A percentile compares a stretch with the other conserved stretches of the same genome.
These are phyloP conservation scores for Podosphaera aphanis DNA, from an alignment of 2,329 filamentous ascomycete species.

Conservation along the genomic window DNA sequence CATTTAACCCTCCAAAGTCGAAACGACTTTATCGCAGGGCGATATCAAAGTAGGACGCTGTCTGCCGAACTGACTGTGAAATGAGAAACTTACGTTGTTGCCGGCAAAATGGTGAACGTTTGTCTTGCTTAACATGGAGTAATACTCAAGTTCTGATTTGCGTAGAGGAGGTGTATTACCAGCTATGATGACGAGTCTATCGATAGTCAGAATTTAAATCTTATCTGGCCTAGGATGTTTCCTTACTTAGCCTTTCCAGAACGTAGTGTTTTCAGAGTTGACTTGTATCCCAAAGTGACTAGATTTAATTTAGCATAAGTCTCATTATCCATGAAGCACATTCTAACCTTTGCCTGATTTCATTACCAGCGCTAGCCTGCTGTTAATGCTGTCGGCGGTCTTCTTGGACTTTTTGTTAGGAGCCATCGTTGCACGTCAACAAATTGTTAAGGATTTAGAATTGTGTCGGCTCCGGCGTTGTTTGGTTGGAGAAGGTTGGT, in stretches of 20 bases:
- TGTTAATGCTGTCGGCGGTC: slow-evolving; percentile 54
- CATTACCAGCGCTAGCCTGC: slow-evolving; percentile 37
- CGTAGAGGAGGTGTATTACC: slow-evolving; percentile 94
- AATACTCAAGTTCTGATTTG: slow-evolving; percentile 95
- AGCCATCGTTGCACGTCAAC: slow-evolving; percentile 22
- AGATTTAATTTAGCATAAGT: slow-evolving; percentile 6
- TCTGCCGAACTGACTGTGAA: neutral
- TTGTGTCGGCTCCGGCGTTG: neutral
- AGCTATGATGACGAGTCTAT: slow-evolving; percentile 62
- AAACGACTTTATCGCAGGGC: slow-evolving; percentile 79
- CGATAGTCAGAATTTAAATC: neutral
- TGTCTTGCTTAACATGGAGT: slow-evolving; percentile 80
- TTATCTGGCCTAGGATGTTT: neutral
- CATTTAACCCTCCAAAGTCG: slow-evolving; percentile 67
- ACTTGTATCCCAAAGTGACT: slow-evolving; percentile 82
- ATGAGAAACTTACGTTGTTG: slow-evolving; percentile 71
- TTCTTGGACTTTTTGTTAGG: slow-evolving; percentile 52
- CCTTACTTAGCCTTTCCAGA: slow-evolving; percentile 74
- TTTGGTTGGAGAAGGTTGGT: neutral
- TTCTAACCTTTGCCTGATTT: slow-evolving; percentile 35
- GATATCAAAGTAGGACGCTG: slow-evolving; percentile 16
- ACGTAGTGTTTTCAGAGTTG: slow-evolving; percentile 71
- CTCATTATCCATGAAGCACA: neutral
- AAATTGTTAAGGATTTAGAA: slow-evolving; percentile 4
- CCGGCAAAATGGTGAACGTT: slow-evolving; percentile 94